These are phyloP conservation scores for Salix caprea DNA, from an alignment of 345 rosid species.

Conservation along the genomic window DNA sequence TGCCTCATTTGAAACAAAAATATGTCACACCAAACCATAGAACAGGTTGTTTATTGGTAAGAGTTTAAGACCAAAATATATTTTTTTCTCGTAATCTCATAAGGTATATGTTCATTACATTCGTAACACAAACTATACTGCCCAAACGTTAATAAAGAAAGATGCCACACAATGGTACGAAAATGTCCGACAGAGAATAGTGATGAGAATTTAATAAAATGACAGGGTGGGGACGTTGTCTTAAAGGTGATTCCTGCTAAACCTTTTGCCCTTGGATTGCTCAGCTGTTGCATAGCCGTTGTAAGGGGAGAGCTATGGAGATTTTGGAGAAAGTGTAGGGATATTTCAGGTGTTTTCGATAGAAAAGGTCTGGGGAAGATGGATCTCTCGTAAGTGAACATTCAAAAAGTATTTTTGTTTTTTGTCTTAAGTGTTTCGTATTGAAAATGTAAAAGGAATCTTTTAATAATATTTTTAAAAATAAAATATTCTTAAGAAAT, in stretches of 20 bases:
- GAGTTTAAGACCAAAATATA: too few species aligned
- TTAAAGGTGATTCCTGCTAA: not conserved
- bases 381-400: too few species aligned
- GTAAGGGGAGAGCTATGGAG: not conserved
- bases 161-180: not conserved
- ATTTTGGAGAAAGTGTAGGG: not conserved
- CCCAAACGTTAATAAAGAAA: not conserved
- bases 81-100: too few species aligned
- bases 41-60: too few species aligned
- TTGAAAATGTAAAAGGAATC: too few species aligned
- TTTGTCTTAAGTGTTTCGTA: too few species aligned
- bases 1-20: constrained; percentile 7
- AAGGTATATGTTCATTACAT: too few species aligned
- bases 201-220: constrained; percentile 1
- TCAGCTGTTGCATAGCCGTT: not conserved
- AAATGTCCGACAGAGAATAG: not conserved
- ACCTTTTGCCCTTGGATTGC: not conserved
- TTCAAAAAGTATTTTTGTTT: too few species aligned
- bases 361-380: not conserved
- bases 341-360: not conserved
- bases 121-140: too few species aligned
- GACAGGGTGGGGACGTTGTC: not conserved
- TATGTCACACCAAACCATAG: too few species aligned
- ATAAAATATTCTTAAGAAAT: too few species aligned
- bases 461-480: too few species aligned